A percentile compares a stretch with the other conserved stretches of the same genome.
These are phyloP conservation scores for Scedosporium boydii DNA, from an alignment of 2,329 filamentous ascomycete genomes.

Conservation along the genomic window DNA sequence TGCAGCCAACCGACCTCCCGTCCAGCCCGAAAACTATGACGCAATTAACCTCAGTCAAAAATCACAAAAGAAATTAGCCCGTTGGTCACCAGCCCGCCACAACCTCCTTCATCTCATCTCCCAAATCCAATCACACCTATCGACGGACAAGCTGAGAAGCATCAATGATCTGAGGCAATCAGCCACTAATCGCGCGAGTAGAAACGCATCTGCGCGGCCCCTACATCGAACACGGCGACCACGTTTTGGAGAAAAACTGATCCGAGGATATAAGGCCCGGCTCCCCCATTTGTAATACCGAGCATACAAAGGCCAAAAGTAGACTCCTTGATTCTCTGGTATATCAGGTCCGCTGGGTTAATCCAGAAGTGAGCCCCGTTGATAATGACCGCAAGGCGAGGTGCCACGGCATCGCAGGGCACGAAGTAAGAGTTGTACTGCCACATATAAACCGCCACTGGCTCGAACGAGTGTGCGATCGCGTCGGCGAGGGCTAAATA, in stretches of 20 bases:
- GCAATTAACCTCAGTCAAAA: no score
- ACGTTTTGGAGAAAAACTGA: constrained; percentile 42
- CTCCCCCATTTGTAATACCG: constrained; percentile 32
- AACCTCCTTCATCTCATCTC: no score
- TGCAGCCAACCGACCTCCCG: no score
- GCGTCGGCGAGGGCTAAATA: constrained; percentile 32
- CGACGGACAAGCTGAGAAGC: no score
- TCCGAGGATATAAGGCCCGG: constrained; percentile 39
- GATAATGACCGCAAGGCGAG: constrained; percentile 34
- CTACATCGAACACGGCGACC: constrained; percentile 37
- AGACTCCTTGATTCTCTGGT: constrained; percentile 31
- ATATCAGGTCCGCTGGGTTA: constrained; percentile 38
- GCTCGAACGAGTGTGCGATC: constrained; percentile 37
- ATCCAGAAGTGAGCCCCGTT: constrained; percentile 33
- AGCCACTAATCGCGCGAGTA: constrained; percentile 16
- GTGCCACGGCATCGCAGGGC: constrained; percentile 35
- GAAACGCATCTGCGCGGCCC: constrained; percentile 35
- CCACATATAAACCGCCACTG: constrained; percentile 35
- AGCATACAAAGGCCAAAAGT: constrained; percentile 38
- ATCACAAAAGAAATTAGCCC: no score
- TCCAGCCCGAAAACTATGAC: no score
- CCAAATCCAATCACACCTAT: no score
- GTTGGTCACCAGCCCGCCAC: no score
- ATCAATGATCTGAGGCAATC: no score
- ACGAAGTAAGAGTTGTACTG: constrained; percentile 39